Evolutionary conservation across 2,329 filamentous ascomycete species (phyloP), one percentile per base, ranked within the genome.

Genomic region (Dryadomyces quercus-mongolicae): DNA sequence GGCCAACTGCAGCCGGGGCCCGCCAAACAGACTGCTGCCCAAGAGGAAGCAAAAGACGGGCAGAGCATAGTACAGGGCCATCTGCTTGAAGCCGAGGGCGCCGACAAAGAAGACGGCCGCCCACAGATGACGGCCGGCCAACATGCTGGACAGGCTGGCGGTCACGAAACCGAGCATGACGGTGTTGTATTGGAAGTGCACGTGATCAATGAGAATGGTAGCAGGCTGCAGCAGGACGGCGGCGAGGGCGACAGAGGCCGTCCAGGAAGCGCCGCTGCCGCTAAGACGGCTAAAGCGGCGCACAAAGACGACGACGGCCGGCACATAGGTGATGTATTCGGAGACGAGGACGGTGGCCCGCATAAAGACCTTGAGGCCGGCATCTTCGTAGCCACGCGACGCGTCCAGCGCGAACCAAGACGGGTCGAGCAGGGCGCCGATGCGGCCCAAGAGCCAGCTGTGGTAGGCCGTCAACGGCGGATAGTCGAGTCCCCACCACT

Each of bases 401-500:
- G 78, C 77, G 65, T 88, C 81, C 15, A 98, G 80, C 12, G 83
- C 84, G 67, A 97, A 98, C 93, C 93, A 98, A 9, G 80, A 70
- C 1, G 87, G 83, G 59, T 95, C 76, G 67, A 97, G 85, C 42
- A 84, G 67, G 52, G 81, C 77, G 51, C 93, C 93, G 74, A 96
- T 80, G 69, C 85, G 86, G 59, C 93, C 93, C 57, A 94, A 73
- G n/a, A 93, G 65, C 92, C 91, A 97, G 73, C 91, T 96, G 70
- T 98, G 93, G 71, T 98, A 98, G 52, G 93, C 94, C 53, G 93
- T 98, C 70, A 98, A 78, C 52, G 93, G 93, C 55, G 93, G 93
- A 68, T 98, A 98, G 71, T 98, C 93, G 60, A 98, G 77, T 0
- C 94, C 94, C 93, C 93, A 98, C 85, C 92, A 98, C 64, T 92